Conservation (phyloP, 2,329 filamentous ascomycete species). For the Plectosphaerella plurivora region DNA sequence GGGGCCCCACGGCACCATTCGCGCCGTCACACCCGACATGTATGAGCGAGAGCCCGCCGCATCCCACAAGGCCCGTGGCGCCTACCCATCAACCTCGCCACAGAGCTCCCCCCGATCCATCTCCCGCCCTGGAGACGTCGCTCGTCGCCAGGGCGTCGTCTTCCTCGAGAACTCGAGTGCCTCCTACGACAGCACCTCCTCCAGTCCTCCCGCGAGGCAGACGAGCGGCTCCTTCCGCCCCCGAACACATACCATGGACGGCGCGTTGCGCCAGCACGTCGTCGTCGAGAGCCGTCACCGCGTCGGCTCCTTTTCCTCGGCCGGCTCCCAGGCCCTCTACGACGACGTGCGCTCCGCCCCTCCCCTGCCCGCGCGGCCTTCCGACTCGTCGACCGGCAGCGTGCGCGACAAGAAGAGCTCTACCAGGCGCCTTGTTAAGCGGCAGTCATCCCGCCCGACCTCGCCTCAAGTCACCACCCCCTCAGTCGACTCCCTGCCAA, state of each 20-base stretch:
- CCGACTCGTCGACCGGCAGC: constrained; percentile 14
- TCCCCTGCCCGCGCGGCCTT: constrained; percentile 17
- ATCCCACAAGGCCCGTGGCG: constrained; percentile 20
- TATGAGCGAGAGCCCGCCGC: constrained; percentile 20
- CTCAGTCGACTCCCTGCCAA: constrained; percentile 55
- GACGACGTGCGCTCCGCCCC: constrained; percentile 41
- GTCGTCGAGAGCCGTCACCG: constrained; percentile 52
- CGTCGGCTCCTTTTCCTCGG: constrained; percentile 67
- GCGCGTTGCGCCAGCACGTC: constrained; percentile 40
- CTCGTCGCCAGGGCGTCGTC: constrained; percentile 53
- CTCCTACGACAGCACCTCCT: constrained; percentile 41
- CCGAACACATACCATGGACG: constrained; percentile 56
- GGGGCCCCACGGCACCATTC: constrained; percentile 45
- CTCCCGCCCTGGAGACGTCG: constrained; percentile 29
- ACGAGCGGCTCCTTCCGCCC: constrained; percentile 37
- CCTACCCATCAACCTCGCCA: constrained; percentile 29
- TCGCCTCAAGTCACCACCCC: constrained; percentile 51
- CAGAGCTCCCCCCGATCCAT: constrained; percentile 45
- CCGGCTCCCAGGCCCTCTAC: constrained; percentile 47
- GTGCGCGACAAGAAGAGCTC: constrained; percentile 43
- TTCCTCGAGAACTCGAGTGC: constrained; percentile 53
- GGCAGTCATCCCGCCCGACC: constrained; percentile 50
- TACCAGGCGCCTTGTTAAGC: constrained; percentile 50
- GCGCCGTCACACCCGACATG: constrained; percentile 63
- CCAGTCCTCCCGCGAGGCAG: constrained; percentile 30